Conservation (phyloP, 2,329 filamentous ascomycete species). For the Eutypella sp. region DNA sequence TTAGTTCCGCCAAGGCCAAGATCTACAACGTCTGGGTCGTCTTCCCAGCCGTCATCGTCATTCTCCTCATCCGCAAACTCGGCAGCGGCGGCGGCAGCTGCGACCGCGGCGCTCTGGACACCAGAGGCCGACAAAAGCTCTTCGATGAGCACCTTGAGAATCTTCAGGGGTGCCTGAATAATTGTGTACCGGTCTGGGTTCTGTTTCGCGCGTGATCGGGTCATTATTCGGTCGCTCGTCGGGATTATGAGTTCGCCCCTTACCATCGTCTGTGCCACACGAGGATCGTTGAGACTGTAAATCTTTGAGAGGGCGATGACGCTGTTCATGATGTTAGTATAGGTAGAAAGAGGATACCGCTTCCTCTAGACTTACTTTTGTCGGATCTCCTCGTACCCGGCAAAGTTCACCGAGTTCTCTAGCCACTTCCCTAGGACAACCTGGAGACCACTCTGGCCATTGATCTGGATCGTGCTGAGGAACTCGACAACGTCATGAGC, state of each 20-base stretch:
- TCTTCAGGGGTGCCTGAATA: slow-evolving; percentile 85
- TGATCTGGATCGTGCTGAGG: slow-evolving; percentile 76
- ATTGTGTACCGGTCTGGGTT: slow-evolving; percentile 89
- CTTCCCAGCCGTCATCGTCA: slow-evolving; percentile 85
- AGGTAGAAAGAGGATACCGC: slow-evolving; percentile 9
- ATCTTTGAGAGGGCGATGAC: slow-evolving; percentile 91
- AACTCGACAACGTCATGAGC: slow-evolving; percentile 90
- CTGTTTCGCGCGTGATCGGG: slow-evolving; percentile 79
- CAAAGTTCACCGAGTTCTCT: slow-evolving; percentile 94
- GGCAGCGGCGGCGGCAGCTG: slow-evolving; percentile 55
- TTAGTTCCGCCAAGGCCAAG: slow-evolving; percentile 65
- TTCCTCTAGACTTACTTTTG: slow-evolving; percentile 69
- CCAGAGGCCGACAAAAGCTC: slow-evolving; percentile 82
- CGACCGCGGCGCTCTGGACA: slow-evolving; percentile 52
- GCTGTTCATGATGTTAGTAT: slow-evolving; percentile 41
- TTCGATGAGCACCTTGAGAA: slow-evolving; percentile 90
- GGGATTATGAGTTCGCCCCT: slow-evolving; percentile 87
- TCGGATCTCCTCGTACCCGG: slow-evolving; percentile 95
- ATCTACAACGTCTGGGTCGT: slow-evolving; percentile 72
- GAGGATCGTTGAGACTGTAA: slow-evolving; percentile 78
- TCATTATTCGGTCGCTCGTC: slow-evolving; percentile 82
- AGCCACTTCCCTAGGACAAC: slow-evolving; percentile 93
- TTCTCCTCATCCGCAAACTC: slow-evolving; percentile 57
- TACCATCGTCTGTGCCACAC: slow-evolving; percentile 73
- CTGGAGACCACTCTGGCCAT: slow-evolving; percentile 74